Evolutionary conservation across 257 asterid genomes (phyloP).

Genomic region (Scutellaria barbata): DNA sequence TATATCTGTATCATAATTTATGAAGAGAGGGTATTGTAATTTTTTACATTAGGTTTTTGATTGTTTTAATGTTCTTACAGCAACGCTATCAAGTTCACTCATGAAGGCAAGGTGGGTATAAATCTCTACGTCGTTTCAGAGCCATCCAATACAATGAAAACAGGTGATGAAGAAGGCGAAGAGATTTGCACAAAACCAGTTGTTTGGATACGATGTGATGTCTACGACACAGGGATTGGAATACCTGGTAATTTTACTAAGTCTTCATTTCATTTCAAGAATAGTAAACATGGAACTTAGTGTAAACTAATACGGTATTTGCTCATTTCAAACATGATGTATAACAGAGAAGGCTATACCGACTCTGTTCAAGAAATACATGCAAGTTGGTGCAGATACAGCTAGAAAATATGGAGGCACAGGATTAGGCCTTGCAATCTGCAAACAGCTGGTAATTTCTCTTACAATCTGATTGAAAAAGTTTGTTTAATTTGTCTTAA

Average conservation of each 20-base stretch:
- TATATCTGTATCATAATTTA: no score
- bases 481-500: not conserved
- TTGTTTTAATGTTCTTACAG: conserved; percentile 41
- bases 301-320: not conserved
- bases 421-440: conserved; percentile 90
- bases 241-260: conserved; percentile 68
- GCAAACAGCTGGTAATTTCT: conserved; percentile 77
- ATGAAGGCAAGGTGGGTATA: conserved; percentile 87
- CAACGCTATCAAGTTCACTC: conserved; percentile 91
- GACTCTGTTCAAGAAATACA: conserved; percentile 85
- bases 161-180: conserved; percentile 44
- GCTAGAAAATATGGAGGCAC: conserved; percentile 97
- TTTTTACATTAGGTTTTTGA: not conserved
- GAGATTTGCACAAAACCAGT: conserved; percentile 46
- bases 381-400: conserved; percentile 94
- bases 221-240: conserved; percentile 87
- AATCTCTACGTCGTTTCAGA: conserved; percentile 67
- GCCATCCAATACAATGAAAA: conserved; percentile 37
- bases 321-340: not conserved
- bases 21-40: not conserved
- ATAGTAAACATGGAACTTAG: not conserved
- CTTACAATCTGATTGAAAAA: not conserved
- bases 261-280: not conserved
- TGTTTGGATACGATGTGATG: conserved; percentile 88
- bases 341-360: conserved; percentile 72